A percentile compares a stretch with the other conserved stretches of the same genome.
Evolutionary conservation across 108 stramenopile species (phyloP).

Genomic region (Cylindrotheca closterium): DNA sequence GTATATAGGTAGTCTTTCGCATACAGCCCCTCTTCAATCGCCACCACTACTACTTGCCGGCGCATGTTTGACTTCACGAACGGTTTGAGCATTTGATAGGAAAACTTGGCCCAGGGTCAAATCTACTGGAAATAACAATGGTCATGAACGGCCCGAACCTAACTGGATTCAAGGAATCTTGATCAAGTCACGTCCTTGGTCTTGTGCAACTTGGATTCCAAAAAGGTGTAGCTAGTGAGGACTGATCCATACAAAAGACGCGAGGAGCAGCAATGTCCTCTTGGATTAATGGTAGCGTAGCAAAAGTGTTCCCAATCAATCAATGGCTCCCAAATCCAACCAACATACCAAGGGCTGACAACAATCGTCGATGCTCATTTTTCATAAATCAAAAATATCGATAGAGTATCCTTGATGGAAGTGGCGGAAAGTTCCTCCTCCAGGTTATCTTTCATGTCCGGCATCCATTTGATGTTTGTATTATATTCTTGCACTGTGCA

Average conservation of each 20-base stretch:
- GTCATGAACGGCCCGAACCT: conserved; percentile 2
- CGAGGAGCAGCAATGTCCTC: neutral
- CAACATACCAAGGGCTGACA: conserved; percentile 1
- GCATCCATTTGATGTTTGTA: neutral
- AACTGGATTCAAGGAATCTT: neutral
- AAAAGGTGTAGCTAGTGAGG: conserved; percentile 1
- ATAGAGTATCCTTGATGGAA: neutral
- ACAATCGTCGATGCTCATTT: neutral
- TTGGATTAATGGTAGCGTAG: no score
- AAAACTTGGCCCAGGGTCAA: neutral
- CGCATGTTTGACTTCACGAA: neutral
- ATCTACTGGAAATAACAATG: conserved; percentile 3
- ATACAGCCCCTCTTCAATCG: conserved; percentile 3
- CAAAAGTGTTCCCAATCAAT: neutral
- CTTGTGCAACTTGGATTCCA: neutral
- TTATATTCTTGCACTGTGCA: neutral
- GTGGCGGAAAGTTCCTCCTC: neutral
- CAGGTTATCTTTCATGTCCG: neutral
- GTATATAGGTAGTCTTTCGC: neutral
- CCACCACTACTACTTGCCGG: neutral
- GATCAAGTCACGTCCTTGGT: neutral
- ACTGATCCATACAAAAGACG: conserved; percentile 1
- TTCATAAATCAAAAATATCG: neutral
- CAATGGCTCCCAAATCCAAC: conserved; percentile 1
- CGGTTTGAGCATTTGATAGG: neutral